A percentile compares a stretch with the other conserved stretches of the same genome.
Conservation (phyloP, 129 eudicot species). For the Mikania micrantha region DNA sequence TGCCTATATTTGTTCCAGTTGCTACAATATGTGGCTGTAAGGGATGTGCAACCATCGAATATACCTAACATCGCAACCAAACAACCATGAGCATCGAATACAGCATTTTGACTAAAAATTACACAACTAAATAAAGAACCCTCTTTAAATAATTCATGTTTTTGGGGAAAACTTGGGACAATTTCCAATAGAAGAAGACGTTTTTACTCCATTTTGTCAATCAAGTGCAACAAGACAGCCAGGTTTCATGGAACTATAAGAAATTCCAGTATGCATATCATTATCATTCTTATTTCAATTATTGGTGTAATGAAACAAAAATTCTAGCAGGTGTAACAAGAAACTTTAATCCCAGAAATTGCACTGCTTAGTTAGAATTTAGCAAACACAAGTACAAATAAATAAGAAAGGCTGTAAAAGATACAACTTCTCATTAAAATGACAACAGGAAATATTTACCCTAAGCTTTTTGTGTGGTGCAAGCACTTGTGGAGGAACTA, state of each 20-base stretch:
- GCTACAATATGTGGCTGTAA: slow-evolving; percentile 99
- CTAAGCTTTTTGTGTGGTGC: slow-evolving; percentile 88
- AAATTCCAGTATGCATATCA: not conserved
- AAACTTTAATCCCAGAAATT: not conserved
- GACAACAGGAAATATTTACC: slow-evolving; percentile 32
- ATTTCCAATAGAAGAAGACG: not conserved
- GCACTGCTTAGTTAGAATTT: slow-evolving; percentile 2
- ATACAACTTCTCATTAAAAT: not conserved
- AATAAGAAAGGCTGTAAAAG: not conserved
- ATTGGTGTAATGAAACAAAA: not conserved
- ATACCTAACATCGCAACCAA: slow-evolving; percentile 50
- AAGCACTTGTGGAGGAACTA: slow-evolving; percentile 91
- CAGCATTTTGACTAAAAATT: not conserved
- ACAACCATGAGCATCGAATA: slow-evolving; percentile 5
- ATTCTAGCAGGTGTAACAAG: not conserved
- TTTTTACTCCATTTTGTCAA: not conserved
- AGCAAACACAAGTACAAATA: slow-evolving; percentile 9
- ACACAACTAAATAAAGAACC: not conserved
- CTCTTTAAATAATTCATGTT: not conserved
- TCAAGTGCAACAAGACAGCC: not conserved
- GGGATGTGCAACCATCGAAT: slow-evolving; percentile 97
- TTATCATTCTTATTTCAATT: not conserved
- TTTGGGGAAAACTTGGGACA: slow-evolving; percentile 1
- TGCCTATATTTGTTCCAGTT: slow-evolving; percentile 88
- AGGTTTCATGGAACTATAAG: not conserved